Evolutionary conservation across 2,329 filamentous ascomycete genomes (phyloP).

Genomic region (Pseudocercospora pini-densiflorae): DNA sequence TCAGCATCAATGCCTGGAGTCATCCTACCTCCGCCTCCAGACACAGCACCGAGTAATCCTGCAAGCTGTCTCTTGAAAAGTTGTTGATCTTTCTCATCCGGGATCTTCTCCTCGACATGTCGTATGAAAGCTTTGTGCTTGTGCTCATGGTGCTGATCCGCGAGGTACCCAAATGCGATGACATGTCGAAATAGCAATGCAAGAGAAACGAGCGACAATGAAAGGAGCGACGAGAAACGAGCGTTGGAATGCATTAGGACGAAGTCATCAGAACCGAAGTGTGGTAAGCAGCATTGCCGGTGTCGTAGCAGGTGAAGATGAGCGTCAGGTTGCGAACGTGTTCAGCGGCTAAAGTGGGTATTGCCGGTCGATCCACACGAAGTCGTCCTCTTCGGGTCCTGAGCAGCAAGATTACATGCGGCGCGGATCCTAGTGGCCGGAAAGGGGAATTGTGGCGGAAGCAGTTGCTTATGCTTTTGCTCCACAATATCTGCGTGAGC

Average conservation of each 20-base stretch:
- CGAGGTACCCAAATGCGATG: background rate
- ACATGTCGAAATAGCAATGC: background rate
- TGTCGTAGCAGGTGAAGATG: background rate
- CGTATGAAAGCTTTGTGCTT: background rate
- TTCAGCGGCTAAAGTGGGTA: background rate
- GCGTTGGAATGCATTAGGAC: conserved; percentile 1
- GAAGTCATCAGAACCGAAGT: background rate
- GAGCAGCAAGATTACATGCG: background rate
- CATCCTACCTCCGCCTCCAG: background rate
- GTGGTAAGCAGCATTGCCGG: background rate
- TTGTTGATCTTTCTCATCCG: background rate
- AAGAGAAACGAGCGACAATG: background rate
- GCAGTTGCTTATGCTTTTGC: background rate
- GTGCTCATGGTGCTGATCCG: background rate
- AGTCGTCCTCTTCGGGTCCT: background rate
- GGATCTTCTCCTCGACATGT: conserved; percentile 2
- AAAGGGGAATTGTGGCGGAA: background rate
- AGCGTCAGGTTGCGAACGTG: background rate
- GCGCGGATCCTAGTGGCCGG: background rate
- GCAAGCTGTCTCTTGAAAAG: conserved; percentile 10
- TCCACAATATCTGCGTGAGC: background rate
- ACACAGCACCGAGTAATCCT: background rate
- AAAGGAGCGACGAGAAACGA: conserved; percentile 1
- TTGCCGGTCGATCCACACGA: background rate
- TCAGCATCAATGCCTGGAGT: background rate